A percentile compares a stretch with the other conserved stretches of the same genome.
phyloP scores from a whole-genome alignment of 805 yeast species.

The Kockiozyma suomiensis region DNA sequence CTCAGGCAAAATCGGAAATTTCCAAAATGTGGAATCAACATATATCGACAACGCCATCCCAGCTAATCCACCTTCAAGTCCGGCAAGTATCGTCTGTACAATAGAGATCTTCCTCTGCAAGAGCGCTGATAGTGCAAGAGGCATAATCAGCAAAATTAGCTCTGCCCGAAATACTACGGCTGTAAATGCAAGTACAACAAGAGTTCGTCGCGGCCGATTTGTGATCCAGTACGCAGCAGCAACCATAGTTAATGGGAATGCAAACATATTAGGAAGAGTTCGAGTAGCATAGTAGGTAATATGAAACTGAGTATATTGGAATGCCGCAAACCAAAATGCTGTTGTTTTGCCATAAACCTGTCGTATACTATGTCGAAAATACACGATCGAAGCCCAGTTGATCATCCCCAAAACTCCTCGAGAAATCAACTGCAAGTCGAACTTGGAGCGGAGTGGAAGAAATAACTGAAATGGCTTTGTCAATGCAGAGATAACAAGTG shows the following conservation, averaged over 20 bases:
- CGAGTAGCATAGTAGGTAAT: slow-evolving; percentile 77
- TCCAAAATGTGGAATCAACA: slow-evolving; percentile 82
- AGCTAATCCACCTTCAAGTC: slow-evolving; percentile 52
- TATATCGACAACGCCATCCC: slow-evolving; percentile 54
- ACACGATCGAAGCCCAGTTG: slow-evolving; percentile 58
- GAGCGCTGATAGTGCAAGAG: slow-evolving; percentile 48
- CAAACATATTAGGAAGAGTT: slow-evolving; percentile 80
- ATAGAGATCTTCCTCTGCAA: slow-evolving; percentile 53
- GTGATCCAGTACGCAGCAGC: slow-evolving; percentile 22
- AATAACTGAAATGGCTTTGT: slow-evolving; percentile 46
- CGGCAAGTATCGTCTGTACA: slow-evolving; percentile 46
- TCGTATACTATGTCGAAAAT: slow-evolving; percentile 50
- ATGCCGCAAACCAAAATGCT: slow-evolving; percentile 58
- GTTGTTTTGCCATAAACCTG: slow-evolving; percentile 36
- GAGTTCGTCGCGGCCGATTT: slow-evolving; percentile 39
- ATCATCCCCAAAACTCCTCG: slow-evolving; percentile 65
- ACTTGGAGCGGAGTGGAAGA: slow-evolving; percentile 44
- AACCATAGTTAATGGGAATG: slow-evolving; percentile 58
- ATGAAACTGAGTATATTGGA: slow-evolving; percentile 75
- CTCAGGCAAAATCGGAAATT: slow-evolving; percentile 65
- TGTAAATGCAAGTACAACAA: slow-evolving; percentile 60
- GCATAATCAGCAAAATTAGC: slow-evolving; percentile 57
- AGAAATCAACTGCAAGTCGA: slow-evolving; percentile 45
- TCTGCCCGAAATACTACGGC: slow-evolving; percentile 77
- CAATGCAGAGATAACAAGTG: slow-evolving; percentile 55